Evolutionary conservation across 139 green algal species (phyloP).

Genomic region (Desmodesmus armatus): DNA sequence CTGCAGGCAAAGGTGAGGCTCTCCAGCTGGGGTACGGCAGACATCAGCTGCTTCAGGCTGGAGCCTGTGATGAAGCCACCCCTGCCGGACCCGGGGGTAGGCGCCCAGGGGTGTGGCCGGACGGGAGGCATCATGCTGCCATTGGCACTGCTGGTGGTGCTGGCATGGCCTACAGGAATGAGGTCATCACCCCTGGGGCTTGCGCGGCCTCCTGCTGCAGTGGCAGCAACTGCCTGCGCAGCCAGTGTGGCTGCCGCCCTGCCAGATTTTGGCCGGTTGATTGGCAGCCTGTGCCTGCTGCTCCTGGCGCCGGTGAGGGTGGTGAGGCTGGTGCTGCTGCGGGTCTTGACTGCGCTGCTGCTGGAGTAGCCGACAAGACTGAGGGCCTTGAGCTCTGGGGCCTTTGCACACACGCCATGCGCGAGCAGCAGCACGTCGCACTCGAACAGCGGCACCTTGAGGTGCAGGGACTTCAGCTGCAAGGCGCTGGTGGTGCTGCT

Average conservation of each 20-base stretch:
- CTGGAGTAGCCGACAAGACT: not conserved
- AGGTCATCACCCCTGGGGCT: not conserved
- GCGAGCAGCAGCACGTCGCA: not conserved
- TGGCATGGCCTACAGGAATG: not conserved
- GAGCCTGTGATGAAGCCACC: constrained; percentile 20
- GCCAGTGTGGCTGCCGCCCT: not conserved
- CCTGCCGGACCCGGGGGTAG: too few relatives aligned
- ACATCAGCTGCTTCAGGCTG: constrained; percentile 2
- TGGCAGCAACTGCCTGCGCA: not conserved
- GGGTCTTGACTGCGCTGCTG: not conserved
- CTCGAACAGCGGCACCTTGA: constrained; percentile 16
- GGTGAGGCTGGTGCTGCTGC: constrained; percentile 1
- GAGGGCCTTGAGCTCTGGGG: not conserved
- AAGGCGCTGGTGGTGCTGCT: not conserved
- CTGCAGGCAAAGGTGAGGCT: not conserved
- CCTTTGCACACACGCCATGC: not conserved
- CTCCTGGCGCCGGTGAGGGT: not conserved
- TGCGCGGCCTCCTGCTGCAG: not conserved
- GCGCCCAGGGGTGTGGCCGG: not conserved
- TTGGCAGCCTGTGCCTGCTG: not conserved
- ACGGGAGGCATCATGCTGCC: not conserved
- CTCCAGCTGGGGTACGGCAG: not conserved
- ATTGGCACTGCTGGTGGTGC: not conserved
- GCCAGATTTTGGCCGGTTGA: not conserved
- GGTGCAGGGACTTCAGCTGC: not conserved